These are phyloP conservation scores for Mycena indigotica DNA, from an alignment of 768 basidiomycete genomes.

Conservation along the genomic window DNA sequence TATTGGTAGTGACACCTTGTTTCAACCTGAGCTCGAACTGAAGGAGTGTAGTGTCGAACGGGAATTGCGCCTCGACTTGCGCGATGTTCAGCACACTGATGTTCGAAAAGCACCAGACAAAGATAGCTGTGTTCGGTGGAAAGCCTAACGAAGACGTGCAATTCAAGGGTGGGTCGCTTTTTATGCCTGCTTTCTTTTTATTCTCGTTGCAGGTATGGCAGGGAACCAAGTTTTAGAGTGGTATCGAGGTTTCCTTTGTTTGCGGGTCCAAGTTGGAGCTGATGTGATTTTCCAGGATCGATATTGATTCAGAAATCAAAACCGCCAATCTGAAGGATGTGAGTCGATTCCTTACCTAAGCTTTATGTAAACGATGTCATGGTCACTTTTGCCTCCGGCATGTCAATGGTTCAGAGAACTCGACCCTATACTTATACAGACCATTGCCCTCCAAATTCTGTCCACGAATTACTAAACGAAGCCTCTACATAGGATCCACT, in stretches of 20 bases:
- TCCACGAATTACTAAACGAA: too few relatives aligned
- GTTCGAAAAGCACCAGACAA: constrained; percentile 56
- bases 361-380: too few relatives aligned
- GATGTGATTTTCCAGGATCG: constrained; percentile 32
- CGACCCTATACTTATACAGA: too few relatives aligned
- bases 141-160: constrained; percentile 52
- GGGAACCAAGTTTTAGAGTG: constrained; percentile 68
- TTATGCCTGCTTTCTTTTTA: background rate
- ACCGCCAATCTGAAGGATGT: constrained; percentile 55
- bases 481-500: constrained; percentile 47
- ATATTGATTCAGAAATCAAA: constrained; percentile 63
- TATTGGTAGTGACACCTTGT: too few relatives aligned
- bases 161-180: constrained; percentile 45
- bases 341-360: constrained; percentile 23
- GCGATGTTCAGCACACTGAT: constrained; percentile 66
- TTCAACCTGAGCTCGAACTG: too few relatives aligned
- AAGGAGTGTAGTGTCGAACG: constrained; percentile 44
- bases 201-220: constrained; percentile 55
- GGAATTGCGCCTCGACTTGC: constrained; percentile 61
- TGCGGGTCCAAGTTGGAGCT: too few relatives aligned
- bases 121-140: constrained; percentile 59
- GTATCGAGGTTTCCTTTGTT: constrained; percentile 24
- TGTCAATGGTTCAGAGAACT: too few relatives aligned
- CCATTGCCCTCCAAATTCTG: too few relatives aligned
- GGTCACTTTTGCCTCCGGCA: too few relatives aligned